Evolutionary conservation across 2,329 filamentous ascomycete genomes (phyloP), one percentile per base, ranked within the genome.

Genomic region (Colletotrichum chrysophilum): DNA sequence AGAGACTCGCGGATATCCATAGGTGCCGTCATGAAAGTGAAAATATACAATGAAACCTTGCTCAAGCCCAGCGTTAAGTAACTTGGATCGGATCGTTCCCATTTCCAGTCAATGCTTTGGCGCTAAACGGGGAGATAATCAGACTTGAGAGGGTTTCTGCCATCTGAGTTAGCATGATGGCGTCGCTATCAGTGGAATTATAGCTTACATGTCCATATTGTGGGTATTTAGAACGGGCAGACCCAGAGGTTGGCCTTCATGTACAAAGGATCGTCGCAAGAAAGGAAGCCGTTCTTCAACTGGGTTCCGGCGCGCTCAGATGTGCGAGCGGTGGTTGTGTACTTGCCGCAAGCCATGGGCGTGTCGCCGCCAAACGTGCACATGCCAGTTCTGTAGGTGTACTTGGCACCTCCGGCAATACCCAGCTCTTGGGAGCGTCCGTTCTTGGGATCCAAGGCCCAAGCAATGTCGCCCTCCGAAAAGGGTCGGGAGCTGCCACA

Each of bases 1-100:
- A 0, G 3, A 48, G 18, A n/a, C 38, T 48, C 18, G 1, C 12
- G 1, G 1, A n/a, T 1, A n/a, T 48, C 1, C 0, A n/a, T 4
- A 8, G 5, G 38, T 5, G 16, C 8, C 38, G 4, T 10, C 38
- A 43, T 43, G 8, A 3, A 48, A 1, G 5, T n/a, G 5, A 48
- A 48, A 0, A 48, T 48, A 4, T n/a, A 48, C 38, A 48, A 48
- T 48, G 38, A 48, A n/a, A 48, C 12, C 3, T 2, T 3, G 9
- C 9, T n/a, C 9, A 48, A 48, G 18, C 38, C 38, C 2, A 48
- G 9, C 12, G 2, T 48, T 5, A 12, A 48, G 3, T n/a, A 0
- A 12, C 18, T 1, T 48, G 38, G 38, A 1, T 18, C 9, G 4
- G 3, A n/a, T 0, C 18, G 12, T 38, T 10, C 38, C 38, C 6